These are phyloP conservation scores for Dipodascus geniculatus DNA, from an alignment of 805 yeast species.

Conservation along the genomic window DNA sequence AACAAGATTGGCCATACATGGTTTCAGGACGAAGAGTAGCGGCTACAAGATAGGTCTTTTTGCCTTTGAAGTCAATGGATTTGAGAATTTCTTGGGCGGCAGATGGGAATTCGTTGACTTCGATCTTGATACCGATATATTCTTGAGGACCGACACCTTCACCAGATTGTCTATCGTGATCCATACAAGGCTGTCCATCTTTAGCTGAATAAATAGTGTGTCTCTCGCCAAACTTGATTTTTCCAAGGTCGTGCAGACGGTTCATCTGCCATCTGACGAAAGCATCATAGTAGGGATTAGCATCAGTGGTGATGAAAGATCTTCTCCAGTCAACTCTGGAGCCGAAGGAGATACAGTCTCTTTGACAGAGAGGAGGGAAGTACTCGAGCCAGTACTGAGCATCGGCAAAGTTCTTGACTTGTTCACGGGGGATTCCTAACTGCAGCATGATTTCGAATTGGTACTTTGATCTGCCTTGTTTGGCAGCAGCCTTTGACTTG, in stretches of 20 bases:
- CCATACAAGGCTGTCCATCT: conserved; percentile 99
- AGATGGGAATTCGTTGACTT: conserved; percentile 46
- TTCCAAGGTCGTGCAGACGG: conserved; percentile 70
- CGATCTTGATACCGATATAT: conserved; percentile 85
- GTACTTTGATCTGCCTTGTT: conserved; percentile 86
- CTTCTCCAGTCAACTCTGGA: conserved; percentile 98
- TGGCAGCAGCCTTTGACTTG: conserved; percentile 88
- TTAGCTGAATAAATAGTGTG: conserved; percentile 94
- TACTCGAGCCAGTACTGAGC: conserved; percentile 80
- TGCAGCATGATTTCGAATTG: conserved; percentile 96
- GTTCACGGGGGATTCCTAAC: conserved; percentile 75
- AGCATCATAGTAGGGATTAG: conserved; percentile 88
- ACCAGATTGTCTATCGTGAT: conserved; percentile 94
- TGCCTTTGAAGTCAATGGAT: conserved; percentile 34
- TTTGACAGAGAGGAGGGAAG: conserved; percentile 84
- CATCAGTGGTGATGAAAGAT: conserved; percentile 88
- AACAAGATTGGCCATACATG: conserved; percentile 97
- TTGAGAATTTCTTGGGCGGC: conserved; percentile 39
- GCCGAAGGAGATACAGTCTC: conserved; percentile 72
- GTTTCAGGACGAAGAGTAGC: conserved; percentile 98
- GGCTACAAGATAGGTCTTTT: conserved; percentile 76
- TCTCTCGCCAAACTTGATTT: conserved; percentile 96
- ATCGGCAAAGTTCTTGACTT: conserved; percentile 80
- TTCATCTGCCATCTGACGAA: conserved; percentile 96
- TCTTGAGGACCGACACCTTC: conserved; percentile 97